A percentile compares a stretch with the other conserved stretches of the same genome.
Evolutionary conservation across 2,329 filamentous ascomycete genomes (phyloP).

Genomic region (Cladosporium austrohemisphaericum): DNA sequence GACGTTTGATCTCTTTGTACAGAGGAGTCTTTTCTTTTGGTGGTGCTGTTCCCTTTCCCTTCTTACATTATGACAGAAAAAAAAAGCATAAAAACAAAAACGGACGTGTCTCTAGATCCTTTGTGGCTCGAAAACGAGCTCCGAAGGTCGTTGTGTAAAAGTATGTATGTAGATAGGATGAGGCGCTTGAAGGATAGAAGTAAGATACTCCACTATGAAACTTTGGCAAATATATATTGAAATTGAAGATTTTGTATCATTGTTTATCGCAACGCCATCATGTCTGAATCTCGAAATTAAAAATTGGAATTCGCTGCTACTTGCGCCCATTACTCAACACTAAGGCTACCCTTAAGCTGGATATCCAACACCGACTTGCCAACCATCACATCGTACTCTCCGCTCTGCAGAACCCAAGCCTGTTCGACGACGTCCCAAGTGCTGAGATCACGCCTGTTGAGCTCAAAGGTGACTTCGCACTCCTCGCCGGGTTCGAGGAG

Average conservation of each 20-base stretch:
- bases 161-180: not conserved
- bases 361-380: conserved; percentile 8
- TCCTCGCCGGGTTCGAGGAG: conserved; percentile 23
- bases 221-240: too few relatives aligned
- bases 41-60: too few relatives aligned
- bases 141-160: not conserved
- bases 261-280: not conserved
- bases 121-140: not conserved
- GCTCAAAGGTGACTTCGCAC: conserved; percentile 28
- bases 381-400: conserved; percentile 4
- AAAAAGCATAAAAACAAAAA: not conserved
- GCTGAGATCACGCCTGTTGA: conserved; percentile 41
- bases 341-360: conserved; percentile 1
- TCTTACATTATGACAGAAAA: too few relatives aligned
- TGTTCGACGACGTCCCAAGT: conserved; percentile 40
- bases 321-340: not conserved
- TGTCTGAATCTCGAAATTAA: not conserved
- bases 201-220: conserved; percentile 14
- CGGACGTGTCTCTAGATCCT: not conserved
- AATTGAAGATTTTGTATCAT: too few relatives aligned
- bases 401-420: conserved; percentile 33
- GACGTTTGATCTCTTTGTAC: not conserved
- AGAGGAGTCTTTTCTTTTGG: not conserved
- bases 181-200: not conserved
- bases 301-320: not conserved